Evolutionary conservation across 192 early-diverging fungal genomes (phyloP).

Genomic region (Chytriomyces hyalinus): DNA sequence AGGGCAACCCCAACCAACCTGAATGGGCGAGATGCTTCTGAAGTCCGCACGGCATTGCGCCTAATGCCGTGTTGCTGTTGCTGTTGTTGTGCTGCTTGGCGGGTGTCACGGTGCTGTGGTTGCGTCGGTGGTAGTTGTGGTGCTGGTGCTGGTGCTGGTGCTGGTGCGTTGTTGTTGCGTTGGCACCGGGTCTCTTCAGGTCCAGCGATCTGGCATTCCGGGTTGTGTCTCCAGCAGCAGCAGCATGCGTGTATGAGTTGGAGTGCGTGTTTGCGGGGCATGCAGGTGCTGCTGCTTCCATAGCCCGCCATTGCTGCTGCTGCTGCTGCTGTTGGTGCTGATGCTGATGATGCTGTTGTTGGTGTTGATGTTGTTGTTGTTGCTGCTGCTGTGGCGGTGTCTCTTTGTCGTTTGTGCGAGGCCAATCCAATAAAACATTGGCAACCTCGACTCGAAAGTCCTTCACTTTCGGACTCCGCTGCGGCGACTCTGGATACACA

Average conservation of each 20-base stretch:
- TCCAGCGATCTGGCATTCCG: background rate
- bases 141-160: too few relatives aligned
- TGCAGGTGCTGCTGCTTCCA: too few relatives aligned
- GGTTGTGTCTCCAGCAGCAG: background rate
- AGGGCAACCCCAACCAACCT: background rate
- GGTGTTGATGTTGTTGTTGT: too few relatives aligned
- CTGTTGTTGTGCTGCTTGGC: too few relatives aligned
- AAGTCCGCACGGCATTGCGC: background rate
- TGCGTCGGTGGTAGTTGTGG: background rate
- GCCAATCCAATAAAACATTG: background rate
- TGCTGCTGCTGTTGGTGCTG: too few relatives aligned
- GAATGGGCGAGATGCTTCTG: background rate
- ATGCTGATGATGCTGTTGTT: too few relatives aligned
- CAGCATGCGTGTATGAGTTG: background rate
- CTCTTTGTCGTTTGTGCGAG: background rate
- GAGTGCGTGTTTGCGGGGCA: too few relatives aligned
- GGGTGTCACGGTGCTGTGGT: background rate
- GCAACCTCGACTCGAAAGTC: background rate
- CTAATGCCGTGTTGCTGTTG: background rate
- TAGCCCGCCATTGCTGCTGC: too few relatives aligned
- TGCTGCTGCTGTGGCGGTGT: too few relatives aligned
- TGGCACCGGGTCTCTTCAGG: background rate
- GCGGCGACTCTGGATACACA: background rate
- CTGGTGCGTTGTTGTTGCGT: too few relatives aligned
- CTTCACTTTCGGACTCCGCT: background rate